Percentiles rank a stretch among this genome's conserved stretches.
Evolutionary conservation across 2,329 filamentous ascomycete species (phyloP).

Genomic region (Aspergillus calidoustus): DNA sequence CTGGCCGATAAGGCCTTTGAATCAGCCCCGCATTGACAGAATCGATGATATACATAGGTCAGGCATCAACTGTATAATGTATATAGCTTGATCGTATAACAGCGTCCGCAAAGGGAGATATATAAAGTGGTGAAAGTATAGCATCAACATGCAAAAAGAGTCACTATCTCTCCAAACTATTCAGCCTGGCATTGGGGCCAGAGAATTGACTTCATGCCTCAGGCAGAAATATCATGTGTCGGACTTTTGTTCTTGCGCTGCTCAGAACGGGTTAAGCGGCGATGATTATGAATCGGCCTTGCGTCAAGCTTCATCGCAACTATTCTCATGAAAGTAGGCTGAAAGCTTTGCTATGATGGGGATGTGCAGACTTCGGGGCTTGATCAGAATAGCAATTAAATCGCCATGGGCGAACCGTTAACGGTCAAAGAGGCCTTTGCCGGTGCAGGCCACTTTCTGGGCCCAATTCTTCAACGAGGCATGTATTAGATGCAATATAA

Average conservation of each 20-base stretch:
- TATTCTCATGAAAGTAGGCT: background rate
- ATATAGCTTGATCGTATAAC: too few species aligned
- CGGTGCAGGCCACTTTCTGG: conserved; percentile 41
- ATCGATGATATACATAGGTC: background rate
- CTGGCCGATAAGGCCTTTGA: conserved; percentile 21
- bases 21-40: conserved; percentile 18
- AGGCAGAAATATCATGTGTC: too few species aligned
- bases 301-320: background rate
- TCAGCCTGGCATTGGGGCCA: too few species aligned
- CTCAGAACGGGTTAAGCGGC: background rate
- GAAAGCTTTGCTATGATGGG: background rate
- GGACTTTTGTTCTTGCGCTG: background rate
- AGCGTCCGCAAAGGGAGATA: too few species aligned
- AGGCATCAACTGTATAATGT: too few species aligned
- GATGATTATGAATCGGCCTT: background rate
- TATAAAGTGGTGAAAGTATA: too few species aligned
- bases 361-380: background rate
- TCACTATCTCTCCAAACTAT: too few species aligned
- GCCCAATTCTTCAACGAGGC: conserved; percentile 47
- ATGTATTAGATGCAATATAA: conserved; percentile 27
- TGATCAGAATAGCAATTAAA: background rate
- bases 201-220: too few species aligned
- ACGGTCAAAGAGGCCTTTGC: conserved; percentile 38
- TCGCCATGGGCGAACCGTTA: conserved; percentile 35
- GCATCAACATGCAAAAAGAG: too few species aligned